Evolutionary conservation across 768 basidiomycete species (phyloP), one percentile per base, ranked within the genome.

Genomic region (Cyclocybe aegerita): DNA sequence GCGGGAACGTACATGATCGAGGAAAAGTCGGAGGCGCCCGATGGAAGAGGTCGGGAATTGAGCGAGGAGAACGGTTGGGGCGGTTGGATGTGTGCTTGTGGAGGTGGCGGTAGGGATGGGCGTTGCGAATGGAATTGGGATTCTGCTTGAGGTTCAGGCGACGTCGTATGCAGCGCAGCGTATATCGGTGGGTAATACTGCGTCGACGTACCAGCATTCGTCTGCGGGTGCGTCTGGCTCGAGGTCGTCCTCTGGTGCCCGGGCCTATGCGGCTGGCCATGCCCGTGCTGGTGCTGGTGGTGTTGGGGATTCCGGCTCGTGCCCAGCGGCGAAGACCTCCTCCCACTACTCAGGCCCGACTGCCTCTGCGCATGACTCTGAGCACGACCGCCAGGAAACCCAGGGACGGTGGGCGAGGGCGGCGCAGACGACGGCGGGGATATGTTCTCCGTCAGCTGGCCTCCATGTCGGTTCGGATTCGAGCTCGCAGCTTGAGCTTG

Each of bases 401-500:
- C 34, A 23, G 46, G 46, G n/a, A 42, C 39, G 14, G 37, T 31
- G 5, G 54, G 54, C 30, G 54, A 55, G 39, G 54, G 54, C 10
- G 54, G 54, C 41, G 54, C 50, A 39, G 16, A 31, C 33, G 49
- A 50, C 29, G 29, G 9, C 16, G 50, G 36, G 33, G 38, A 39
- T n/a, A 50, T 34, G 11, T 55, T 45, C 16, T 51, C 54, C 44
- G 48, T 37, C 33, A 49, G 36, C 33, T 50, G 48, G 9, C 47
- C 43, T 35, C 39, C 46, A 29, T 35, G 16, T 17, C n/a, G n/a
- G n/a, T n/a, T n/a, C n/a, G n/a, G n/a, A n/a, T n/a, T n/a, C n/a
- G n/a, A n/a, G n/a, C n/a, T n/a, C n/a, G n/a, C n/a, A 55, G n/a
- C 36, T 9, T 10, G 52, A 44, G 36, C 51, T 42, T 17, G 44